Evolutionary conservation across 2,329 filamentous ascomycete species (phyloP), one percentile per base, ranked within the genome.

Genomic region (Diaporthe amygdali): DNA sequence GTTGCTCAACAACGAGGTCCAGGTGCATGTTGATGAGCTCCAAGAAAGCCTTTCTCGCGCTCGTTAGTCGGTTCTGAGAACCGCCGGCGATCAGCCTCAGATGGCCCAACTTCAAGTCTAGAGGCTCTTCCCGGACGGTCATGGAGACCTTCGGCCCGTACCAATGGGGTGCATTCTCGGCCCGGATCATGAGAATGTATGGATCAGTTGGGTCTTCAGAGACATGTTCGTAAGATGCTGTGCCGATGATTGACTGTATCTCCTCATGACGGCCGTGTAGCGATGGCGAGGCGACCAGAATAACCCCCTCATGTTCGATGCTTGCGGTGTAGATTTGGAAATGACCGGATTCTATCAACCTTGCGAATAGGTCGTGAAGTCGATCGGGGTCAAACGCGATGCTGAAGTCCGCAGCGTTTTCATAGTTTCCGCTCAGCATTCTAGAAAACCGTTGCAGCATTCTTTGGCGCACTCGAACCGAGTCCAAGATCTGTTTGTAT

Each of bases 401-500:
- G 80, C 94, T 97, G 81, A 96, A 97, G 81, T 99, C 96, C 12
- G 95, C 97, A 6, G 94, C 94, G 78, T 99, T 98, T 81, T 99
- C 96, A 78, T 99, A 99, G 71, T 96, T 91, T 78, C 97, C 94
- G 76, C 93, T 95, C 68, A 99, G 83, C 79, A 97, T 94, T 75
- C 95, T 90, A 22, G 94, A 96, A 82, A 98, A 98, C 72, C 96
- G 94, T 79, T 98, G 97, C 74, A 99, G 87, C 89, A 98, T 98
- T 81, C 96, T 90, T 82, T 99, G 96, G 27, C 96, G 91, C 70
- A 98, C 95, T 77, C 96, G 94, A 27, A 98, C 97, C 0, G 96
- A 98, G 80, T 99, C 96, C 2, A 99, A 85, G 74, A 95, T 95
- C 73, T 94, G 93, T 83, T 98, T 98, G 86, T 98, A 99, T 55